Conservation (phyloP, 1,284 basidiomycete species). For the Filobasidium uniguttulatum region DNA sequence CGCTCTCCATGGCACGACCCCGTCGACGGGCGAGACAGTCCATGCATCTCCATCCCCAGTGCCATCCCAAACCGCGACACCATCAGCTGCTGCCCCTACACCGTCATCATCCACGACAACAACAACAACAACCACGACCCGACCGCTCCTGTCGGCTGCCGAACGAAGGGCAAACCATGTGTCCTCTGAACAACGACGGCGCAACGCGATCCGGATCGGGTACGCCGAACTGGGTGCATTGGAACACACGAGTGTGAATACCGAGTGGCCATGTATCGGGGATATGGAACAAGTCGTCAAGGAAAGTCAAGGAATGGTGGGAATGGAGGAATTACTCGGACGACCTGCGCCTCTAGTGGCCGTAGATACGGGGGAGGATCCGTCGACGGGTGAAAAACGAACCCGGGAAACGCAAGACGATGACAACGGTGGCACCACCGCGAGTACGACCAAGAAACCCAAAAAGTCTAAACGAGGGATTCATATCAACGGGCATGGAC, state of each 20-base stretch:
- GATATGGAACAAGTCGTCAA: conserved; percentile 1
- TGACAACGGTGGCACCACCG: too few species aligned
- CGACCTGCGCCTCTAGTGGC: too few species aligned
- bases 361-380: neutral
- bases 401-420: too few species aligned
- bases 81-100: neutral
- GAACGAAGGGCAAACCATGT: conserved; percentile 4
- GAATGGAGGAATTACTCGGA: conserved; percentile 1
- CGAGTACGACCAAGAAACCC: neutral
- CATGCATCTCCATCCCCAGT: too few species aligned
- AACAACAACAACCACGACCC: neutral
- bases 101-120: neutral
- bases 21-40: too few species aligned
- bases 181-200: conserved; percentile 6
- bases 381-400: neutral
- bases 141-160: neutral
- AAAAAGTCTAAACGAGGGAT: neutral
- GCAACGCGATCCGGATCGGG: conserved; percentile 8
- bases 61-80: too few species aligned
- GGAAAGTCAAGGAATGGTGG: neutral
- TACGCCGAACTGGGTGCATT: conserved; percentile 7
- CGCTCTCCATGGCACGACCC: too few species aligned
- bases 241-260: conserved; percentile 4
- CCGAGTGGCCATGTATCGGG: neutral
- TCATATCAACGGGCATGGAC: neutral